Conservation (phyloP, 1,284 basidiomycete genomes). For the Chalciporus sp. region DNA sequence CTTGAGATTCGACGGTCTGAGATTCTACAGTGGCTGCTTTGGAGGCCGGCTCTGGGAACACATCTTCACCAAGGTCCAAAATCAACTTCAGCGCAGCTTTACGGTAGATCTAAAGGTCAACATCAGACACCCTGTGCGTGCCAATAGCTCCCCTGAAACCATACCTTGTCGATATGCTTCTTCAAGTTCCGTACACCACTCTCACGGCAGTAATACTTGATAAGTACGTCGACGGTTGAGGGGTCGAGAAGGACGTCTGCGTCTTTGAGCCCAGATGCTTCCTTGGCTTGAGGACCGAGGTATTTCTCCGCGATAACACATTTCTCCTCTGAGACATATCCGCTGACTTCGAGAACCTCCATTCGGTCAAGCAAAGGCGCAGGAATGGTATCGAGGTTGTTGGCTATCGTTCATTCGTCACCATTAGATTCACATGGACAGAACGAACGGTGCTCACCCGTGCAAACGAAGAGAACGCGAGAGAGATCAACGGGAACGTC, state of each 20-base stretch:
- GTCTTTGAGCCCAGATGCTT: constrained; percentile 83
- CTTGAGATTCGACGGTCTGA: constrained; percentile 43
- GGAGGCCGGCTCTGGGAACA: constrained; percentile 70
- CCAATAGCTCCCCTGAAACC: not conserved
- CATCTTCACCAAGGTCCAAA: constrained; percentile 87
- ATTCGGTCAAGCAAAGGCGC: constrained; percentile 95
- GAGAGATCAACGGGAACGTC: constrained; percentile 97
- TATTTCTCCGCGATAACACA: constrained; percentile 90
- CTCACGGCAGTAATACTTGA: constrained; percentile 97
- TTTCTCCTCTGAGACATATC: constrained; percentile 98
- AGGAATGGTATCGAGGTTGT: constrained; percentile 94
- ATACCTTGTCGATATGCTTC: constrained; percentile 94
- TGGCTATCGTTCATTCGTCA: constrained; percentile 48
- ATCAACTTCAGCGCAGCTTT: constrained; percentile 96
- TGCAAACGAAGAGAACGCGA: constrained; percentile 96
- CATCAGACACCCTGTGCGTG: not conserved
- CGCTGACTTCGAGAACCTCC: constrained; percentile 96
- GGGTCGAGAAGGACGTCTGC: constrained; percentile 81
- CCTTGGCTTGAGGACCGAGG: constrained; percentile 93
- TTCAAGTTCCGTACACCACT: constrained; percentile 94
- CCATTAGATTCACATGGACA: not conserved
- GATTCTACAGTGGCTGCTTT: constrained; percentile 24
- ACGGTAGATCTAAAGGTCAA: constrained; percentile 79
- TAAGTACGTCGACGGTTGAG: constrained; percentile 86
- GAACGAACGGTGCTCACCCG: constrained; percentile 46